Evolutionary conservation across 2,329 filamentous ascomycete species (phyloP).

Genomic region (Trichoderma sp.): DNA sequence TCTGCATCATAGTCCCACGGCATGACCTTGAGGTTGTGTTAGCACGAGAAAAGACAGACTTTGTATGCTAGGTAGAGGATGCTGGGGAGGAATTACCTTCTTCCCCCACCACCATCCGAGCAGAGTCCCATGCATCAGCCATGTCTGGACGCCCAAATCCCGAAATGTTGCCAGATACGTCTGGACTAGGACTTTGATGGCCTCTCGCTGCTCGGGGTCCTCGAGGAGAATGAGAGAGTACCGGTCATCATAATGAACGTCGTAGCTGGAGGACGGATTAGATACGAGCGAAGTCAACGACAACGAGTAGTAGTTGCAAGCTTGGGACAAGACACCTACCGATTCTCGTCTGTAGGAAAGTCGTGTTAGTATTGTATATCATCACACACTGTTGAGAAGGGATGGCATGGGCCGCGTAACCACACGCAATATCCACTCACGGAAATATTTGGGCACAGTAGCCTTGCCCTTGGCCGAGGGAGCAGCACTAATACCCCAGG

Average conservation of each 20-base stretch:
- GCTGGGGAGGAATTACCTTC: slow-evolving; percentile 39
- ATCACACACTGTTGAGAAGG: not conserved
- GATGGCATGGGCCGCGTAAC: not conserved
- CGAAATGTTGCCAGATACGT: slow-evolving; percentile 71
- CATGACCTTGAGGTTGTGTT: slow-evolving; percentile 54
- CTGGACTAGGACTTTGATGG: slow-evolving; percentile 67
- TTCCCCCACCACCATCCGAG: slow-evolving; percentile 87
- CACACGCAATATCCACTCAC: slow-evolving; percentile 29
- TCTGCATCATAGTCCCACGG: slow-evolving; percentile 80
- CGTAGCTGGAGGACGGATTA: slow-evolving; percentile 29
- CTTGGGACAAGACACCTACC: slow-evolving; percentile 10
- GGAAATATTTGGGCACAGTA: slow-evolving; percentile 34
- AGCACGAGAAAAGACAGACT: not conserved
- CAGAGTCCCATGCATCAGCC: slow-evolving; percentile 83
- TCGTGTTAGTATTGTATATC: slow-evolving; percentile 3
- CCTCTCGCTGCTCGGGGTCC: slow-evolving; percentile 61
- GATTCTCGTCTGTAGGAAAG: slow-evolving; percentile 8
- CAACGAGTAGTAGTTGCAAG: not conserved
- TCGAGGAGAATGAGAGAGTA: slow-evolving; percentile 47
- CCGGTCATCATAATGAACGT: slow-evolving; percentile 43
- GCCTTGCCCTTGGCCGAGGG: slow-evolving; percentile 9
- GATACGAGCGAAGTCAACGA: not conserved
- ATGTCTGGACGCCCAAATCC: slow-evolving; percentile 70
- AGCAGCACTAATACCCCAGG: slow-evolving; percentile 20
- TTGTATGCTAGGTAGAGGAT: not conserved